Conservation (phyloP, 2,329 filamentous ascomycete genomes). For the Fusarium goolgardi region DNA sequence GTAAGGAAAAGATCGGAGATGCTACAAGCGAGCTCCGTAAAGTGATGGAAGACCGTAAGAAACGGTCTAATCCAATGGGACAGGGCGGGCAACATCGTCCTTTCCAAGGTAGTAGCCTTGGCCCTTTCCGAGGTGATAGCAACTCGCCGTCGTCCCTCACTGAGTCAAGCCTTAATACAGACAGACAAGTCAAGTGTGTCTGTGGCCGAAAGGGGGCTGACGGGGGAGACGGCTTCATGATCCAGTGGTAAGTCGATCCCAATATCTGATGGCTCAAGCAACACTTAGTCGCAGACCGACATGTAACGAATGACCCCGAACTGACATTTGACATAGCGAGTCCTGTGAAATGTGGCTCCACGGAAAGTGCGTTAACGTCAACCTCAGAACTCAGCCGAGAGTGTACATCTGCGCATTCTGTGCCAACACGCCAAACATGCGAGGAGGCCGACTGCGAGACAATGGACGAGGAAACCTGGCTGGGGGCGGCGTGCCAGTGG, state of each 20-base stretch:
- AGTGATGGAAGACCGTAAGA: slow-evolving; percentile 65
- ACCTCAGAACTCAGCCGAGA: slow-evolving; percentile 65
- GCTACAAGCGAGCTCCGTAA: slow-evolving; percentile 71
- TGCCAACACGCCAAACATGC: slow-evolving; percentile 67
- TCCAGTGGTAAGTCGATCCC: slow-evolving; percentile 67
- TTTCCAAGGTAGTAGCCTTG: slow-evolving; percentile 48
- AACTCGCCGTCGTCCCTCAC: slow-evolving; percentile 65
- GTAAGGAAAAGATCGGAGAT: slow-evolving; percentile 60
- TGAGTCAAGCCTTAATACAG: slow-evolving; percentile 58
- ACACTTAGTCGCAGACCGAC: neutral
- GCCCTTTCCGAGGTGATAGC: slow-evolving; percentile 52
- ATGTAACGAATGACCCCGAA: slow-evolving; percentile 13
- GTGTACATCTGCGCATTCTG: slow-evolving; percentile 75
- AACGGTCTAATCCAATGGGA: slow-evolving; percentile 52
- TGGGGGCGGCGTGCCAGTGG: slow-evolving; percentile 42
- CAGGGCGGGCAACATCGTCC: slow-evolving; percentile 52
- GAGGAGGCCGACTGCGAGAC: slow-evolving; percentile 61
- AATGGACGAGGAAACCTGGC: slow-evolving; percentile 51
- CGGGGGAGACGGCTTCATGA: slow-evolving; percentile 66
- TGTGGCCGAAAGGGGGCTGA: slow-evolving; percentile 61
- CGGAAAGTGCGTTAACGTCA: slow-evolving; percentile 71
- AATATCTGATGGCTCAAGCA: neutral
- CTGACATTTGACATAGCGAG: slow-evolving; percentile 59
- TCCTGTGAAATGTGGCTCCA: slow-evolving; percentile 75
- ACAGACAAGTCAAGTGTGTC: slow-evolving; percentile 65